These are phyloP conservation scores for Fraxinus cuspidata DNA, from an alignment of 257 asterid genomes.

Conservation along the genomic window DNA sequence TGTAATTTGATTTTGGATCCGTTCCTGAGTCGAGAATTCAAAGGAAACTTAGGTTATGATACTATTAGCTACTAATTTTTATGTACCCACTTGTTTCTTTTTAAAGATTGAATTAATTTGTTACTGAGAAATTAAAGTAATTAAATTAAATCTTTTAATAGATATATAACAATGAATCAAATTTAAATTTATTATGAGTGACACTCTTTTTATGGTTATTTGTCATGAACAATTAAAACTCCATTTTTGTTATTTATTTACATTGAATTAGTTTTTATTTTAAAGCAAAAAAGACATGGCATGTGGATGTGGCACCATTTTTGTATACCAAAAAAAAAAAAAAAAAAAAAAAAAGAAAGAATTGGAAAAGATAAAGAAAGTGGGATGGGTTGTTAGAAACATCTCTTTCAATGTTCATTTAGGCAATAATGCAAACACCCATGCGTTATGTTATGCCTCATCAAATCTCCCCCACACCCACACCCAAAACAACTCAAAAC, in stretches of 20 bases:
- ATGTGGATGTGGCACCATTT: conserved; percentile 4
- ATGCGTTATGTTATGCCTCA: conserved; percentile 26
- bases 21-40: no score
- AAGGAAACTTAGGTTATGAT: no score
- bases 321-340: not conserved
- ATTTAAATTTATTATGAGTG: no score
- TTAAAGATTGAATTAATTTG: not conserved
- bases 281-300: not conserved
- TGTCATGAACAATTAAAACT: not conserved
- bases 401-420: conserved; percentile 10
- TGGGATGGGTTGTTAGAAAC: not conserved
- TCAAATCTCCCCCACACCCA: not conserved
- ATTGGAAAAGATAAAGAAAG: not conserved
- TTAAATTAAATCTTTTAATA: no score
- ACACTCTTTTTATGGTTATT: no score
- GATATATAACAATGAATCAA: no score
- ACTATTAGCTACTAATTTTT: no score
- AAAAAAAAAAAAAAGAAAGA: not conserved
- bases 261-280: not conserved
- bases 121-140: not conserved
- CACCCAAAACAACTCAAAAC: no score
- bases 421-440: conserved; percentile 24
- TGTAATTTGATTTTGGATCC: no score
- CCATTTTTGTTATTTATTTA: not conserved
- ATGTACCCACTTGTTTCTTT: not conserved